Evolutionary conservation across 306 rosid genomes (phyloP).

Genomic region (Erythrophleum fordii): DNA sequence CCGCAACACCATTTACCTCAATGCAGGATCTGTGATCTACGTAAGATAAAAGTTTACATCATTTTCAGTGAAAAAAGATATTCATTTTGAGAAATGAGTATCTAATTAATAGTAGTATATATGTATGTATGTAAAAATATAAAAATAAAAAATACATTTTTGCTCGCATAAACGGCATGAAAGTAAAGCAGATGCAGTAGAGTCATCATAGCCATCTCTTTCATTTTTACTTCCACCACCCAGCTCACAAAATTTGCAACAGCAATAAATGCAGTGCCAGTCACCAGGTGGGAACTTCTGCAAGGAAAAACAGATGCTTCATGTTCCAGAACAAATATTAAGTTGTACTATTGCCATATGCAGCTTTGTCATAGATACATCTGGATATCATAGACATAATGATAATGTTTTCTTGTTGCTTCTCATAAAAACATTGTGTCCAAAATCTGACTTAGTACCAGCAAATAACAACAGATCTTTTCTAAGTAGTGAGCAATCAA

Average conservation of each 20-base stretch:
- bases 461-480: neutral
- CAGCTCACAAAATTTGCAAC: conserved; percentile 76
- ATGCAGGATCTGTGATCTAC: conserved; percentile 63
- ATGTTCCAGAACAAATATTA: neutral
- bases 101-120: neutral
- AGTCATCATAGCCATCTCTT: conserved; percentile 27
- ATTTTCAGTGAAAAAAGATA: conserved; percentile 16
- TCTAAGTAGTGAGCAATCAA: neutral
- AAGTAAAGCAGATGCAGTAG: conserved; percentile 32
- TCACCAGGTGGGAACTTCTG: conserved; percentile 71
- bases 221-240: conserved; percentile 28
- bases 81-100: conserved; percentile 4
- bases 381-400: neutral
- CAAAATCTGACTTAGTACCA: neutral
- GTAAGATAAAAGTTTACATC: conserved; percentile 7
- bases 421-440: neutral
- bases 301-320: conserved; percentile 32
- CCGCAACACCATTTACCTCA: conserved; percentile 33
- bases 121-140: too few relatives aligned
- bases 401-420: neutral
- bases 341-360: neutral
- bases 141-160: conserved; percentile 61
- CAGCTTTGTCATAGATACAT: neutral
- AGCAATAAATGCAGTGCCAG: conserved; percentile 68
- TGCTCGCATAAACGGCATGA: conserved; percentile 60